A percentile compares a stretch with the other conserved stretches of the same genome.
These are phyloP conservation scores for Skeletonema potamos DNA, from an alignment of 108 stramenopile genomes.

Conservation along the genomic window DNA sequence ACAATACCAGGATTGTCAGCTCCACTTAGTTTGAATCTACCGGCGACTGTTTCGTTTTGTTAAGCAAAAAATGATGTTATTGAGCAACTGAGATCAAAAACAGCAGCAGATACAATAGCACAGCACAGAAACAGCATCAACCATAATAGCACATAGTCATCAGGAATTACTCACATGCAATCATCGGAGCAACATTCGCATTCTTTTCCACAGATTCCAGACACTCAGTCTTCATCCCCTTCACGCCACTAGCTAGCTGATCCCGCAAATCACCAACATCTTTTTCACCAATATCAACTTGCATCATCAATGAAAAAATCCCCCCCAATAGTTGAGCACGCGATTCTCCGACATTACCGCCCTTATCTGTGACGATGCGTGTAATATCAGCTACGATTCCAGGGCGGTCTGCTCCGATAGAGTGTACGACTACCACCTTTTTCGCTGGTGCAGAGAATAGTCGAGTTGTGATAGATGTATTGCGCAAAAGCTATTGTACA, in stretches of 20 bases:
- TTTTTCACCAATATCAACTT: constrained; percentile 51
- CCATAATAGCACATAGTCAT: not conserved
- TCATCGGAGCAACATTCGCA: constrained; percentile 24
- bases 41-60: constrained; percentile 17
- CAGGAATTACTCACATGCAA: constrained; percentile 38
- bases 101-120: not conserved
- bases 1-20: constrained; percentile 82
- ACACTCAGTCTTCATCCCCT: constrained; percentile 55
- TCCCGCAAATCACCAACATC: constrained; percentile 35
- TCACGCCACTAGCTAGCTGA: constrained; percentile 34
- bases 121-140: not conserved
- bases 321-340: constrained; percentile 62
- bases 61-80: not conserved
- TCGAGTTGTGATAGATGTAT: not conserved
- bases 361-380: constrained; percentile 56
- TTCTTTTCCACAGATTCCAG: constrained; percentile 41
- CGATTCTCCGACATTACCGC: constrained; percentile 75
- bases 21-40: constrained; percentile 53
- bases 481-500: not conserved
- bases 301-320: constrained; percentile 78
- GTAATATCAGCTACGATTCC: constrained; percentile 78
- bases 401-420: constrained; percentile 67
- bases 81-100: not conserved
- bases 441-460: constrained; percentile 14
- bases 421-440: constrained; percentile 44